Conservation (phyloP, 179 eudicot genomes). For the Monotropa hypopitys region DNA sequence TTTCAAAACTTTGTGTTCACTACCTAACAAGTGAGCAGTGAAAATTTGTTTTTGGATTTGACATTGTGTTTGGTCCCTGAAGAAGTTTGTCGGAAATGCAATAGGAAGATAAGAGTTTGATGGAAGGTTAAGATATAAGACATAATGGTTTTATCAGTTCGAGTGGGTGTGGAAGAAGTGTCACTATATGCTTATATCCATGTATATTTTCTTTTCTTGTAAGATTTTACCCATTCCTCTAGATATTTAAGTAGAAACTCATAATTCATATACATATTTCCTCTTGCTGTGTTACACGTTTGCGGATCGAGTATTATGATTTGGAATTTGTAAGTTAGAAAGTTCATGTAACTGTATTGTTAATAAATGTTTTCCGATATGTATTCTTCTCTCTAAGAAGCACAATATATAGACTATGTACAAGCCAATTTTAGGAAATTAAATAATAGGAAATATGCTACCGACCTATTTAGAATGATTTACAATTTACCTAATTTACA, state of each 20-base stretch:
- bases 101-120: no score
- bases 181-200: neutral
- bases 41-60: neutral
- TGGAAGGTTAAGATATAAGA: no score
- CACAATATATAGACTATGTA: no score
- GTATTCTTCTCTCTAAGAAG: no score
- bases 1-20: neutral
- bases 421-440: no score
- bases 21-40: neutral
- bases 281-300: neutral
- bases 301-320: neutral
- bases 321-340: neutral
- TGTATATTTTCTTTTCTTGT: neutral
- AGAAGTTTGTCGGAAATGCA: neutral
- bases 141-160: neutral
- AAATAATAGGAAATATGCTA: no score
- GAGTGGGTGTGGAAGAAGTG: neutral
- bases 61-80: neutral
- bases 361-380: no score
- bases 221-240: neutral
- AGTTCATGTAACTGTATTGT: neutral
- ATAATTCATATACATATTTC: neutral
- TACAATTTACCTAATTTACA: no score
- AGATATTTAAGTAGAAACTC: neutral
- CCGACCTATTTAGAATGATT: no score